phyloP scores from a whole-genome alignment of 805 yeast genomes.

The Candida palmyrensis region DNA sequence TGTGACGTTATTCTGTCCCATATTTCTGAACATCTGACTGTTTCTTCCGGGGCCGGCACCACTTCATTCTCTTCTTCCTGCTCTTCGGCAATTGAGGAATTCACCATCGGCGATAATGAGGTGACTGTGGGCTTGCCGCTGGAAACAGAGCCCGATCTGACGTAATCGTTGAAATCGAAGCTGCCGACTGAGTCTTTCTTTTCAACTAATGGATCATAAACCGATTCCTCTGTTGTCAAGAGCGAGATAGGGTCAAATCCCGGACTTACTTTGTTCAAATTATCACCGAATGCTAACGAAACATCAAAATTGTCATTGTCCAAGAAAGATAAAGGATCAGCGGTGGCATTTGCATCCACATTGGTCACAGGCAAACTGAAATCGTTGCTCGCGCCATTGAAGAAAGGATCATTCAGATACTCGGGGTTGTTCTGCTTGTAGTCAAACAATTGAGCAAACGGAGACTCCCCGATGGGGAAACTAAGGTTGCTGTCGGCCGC shows the following conservation, averaged over 20 bases:
- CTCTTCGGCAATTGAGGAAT: constrained; percentile 15
- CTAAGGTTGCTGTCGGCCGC: no score
- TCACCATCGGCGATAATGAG: constrained; percentile 1
- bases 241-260: constrained; percentile 34
- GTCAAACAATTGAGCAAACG: neutral
- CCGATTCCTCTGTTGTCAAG: constrained; percentile 51
- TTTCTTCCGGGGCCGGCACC: constrained; percentile 65
- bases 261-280: constrained; percentile 11
- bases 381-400: constrained; percentile 8
- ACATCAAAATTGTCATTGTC: constrained; percentile 50
- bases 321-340: constrained; percentile 44
- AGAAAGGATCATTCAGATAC: constrained; percentile 12
- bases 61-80: constrained; percentile 34
- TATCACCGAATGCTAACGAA: constrained; percentile 43
- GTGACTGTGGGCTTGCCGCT: constrained; percentile 2
- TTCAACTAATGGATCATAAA: constrained; percentile 48
- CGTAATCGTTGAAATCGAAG: constrained; percentile 35
- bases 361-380: constrained; percentile 8
- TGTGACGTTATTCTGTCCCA: constrained; percentile 96
- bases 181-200: constrained; percentile 13
- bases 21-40: constrained; percentile 76
- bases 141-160: constrained; percentile 6
- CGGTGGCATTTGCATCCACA: constrained; percentile 8
- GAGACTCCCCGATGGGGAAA: constrained; percentile 1
- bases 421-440: neutral